phyloP scores from a whole-genome alignment of 306 rosid genomes.

The Cicer chorassanicum region DNA sequence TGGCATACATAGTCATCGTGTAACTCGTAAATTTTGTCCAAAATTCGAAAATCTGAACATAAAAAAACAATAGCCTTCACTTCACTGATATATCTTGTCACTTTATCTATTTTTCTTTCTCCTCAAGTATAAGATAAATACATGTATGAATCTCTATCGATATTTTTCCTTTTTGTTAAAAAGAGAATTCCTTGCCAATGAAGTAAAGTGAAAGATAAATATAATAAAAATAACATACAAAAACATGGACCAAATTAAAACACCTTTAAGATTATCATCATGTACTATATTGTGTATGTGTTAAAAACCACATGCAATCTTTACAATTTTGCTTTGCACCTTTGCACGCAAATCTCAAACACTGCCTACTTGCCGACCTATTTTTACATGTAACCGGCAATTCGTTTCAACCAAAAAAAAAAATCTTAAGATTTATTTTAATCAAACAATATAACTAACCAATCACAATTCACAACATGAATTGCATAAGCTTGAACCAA shows the following conservation, averaged over 20 bases:
- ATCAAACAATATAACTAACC: conserved; percentile 13
- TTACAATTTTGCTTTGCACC: conserved; percentile 17
- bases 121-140: no score
- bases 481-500: conserved; percentile 76
- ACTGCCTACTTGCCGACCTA: conserved; percentile 26
- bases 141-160: no score
- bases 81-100: no score
- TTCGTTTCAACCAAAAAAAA: not conserved
- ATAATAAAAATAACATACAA: not conserved
- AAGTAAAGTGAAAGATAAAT: not conserved
- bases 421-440: not conserved
- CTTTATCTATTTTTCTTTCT: no score
- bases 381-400: conserved; percentile 25
- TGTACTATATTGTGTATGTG: not conserved
- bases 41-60: no score
- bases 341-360: conserved; percentile 19
- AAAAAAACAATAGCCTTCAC: no score
- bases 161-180: no score
- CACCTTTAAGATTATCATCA: conserved; percentile 20
- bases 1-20: no score
- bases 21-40: no score
- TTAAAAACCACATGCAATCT: conserved; percentile 20
- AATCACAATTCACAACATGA: conserved; percentile 47
- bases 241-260: not conserved
- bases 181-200: not conserved